Conservation (phyloP, 305 asterid species). For the Solanum hybrid region DNA sequence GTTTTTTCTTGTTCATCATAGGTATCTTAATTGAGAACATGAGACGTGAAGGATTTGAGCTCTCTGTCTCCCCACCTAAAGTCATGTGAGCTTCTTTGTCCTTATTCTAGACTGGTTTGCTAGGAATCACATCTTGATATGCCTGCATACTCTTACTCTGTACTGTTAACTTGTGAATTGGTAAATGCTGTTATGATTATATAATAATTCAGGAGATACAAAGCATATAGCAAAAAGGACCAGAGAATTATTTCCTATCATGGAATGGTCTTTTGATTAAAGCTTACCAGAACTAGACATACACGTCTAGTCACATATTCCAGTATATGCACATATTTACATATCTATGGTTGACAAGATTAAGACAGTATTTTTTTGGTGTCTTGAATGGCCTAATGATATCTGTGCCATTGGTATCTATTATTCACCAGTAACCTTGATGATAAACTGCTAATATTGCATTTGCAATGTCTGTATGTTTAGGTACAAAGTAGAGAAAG, state of each 20-base stretch:
- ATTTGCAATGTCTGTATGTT: neutral
- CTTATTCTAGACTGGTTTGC: neutral
- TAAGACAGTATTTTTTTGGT: neutral
- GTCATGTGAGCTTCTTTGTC: constrained; percentile 71
- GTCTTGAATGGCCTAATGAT: neutral
- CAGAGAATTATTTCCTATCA: neutral
- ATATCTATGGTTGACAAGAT: neutral
- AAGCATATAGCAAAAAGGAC: neutral
- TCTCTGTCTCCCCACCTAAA: constrained; percentile 97
- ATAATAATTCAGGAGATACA: neutral
- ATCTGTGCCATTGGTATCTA: neutral
- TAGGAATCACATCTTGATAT: neutral
- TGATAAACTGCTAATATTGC: neutral
- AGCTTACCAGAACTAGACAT: neutral
- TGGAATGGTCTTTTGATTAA: neutral
- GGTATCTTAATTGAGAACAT: constrained; percentile 97
- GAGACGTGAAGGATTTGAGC: constrained; percentile 98
- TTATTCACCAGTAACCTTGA: neutral
- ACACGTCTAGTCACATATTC: neutral
- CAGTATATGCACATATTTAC: neutral
- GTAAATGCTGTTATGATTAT: neutral
- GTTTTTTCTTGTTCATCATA: constrained; percentile 15
- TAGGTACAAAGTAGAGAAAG: constrained; percentile 81
- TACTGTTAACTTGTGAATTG: neutral
- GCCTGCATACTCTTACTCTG: neutral